These are phyloP conservation scores for Angomonas deanei DNA, from an alignment of 208 protist species.

Conservation along the genomic window DNA sequence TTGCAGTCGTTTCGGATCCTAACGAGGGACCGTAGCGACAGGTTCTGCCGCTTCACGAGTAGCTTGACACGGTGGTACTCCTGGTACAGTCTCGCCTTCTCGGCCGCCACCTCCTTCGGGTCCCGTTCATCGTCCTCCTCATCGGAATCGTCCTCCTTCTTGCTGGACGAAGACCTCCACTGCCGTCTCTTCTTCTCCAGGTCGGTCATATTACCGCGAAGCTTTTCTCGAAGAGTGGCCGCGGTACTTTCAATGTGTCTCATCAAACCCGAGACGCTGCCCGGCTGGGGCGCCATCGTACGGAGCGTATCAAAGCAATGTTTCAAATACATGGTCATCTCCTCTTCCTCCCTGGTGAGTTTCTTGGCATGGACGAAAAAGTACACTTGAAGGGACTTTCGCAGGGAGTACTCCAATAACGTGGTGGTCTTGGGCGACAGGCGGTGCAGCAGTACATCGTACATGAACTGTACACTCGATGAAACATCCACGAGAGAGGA, in stretches of 20 bases:
- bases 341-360: conserved; percentile 11
- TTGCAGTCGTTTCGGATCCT: too few species aligned
- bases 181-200: too few species aligned
- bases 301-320: background rate
- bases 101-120: too few species aligned
- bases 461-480: conserved; percentile 13
- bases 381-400: conserved; percentile 18
- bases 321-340: conserved; percentile 10
- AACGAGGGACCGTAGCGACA: too few species aligned
- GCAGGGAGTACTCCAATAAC: conserved; percentile 20
- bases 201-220: too few species aligned
- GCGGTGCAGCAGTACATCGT: conserved; percentile 11
- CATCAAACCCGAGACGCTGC: conserved; percentile 15
- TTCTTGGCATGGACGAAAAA: conserved; percentile 8
- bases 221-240: background rate
- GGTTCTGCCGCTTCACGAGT: too few species aligned
- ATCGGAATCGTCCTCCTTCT: background rate
- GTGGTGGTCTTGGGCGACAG: conserved; percentile 17
- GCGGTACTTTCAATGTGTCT: conserved; percentile 1
- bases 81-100: too few species aligned
- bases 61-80: too few species aligned
- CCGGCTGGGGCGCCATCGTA: conserved; percentile 8
- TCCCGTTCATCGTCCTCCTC: background rate
- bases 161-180: too few species aligned
- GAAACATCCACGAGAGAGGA: conserved; percentile 24